phyloP scores from a whole-genome alignment of 306 rosid genomes.

The Cucurbita pepo region DNA sequence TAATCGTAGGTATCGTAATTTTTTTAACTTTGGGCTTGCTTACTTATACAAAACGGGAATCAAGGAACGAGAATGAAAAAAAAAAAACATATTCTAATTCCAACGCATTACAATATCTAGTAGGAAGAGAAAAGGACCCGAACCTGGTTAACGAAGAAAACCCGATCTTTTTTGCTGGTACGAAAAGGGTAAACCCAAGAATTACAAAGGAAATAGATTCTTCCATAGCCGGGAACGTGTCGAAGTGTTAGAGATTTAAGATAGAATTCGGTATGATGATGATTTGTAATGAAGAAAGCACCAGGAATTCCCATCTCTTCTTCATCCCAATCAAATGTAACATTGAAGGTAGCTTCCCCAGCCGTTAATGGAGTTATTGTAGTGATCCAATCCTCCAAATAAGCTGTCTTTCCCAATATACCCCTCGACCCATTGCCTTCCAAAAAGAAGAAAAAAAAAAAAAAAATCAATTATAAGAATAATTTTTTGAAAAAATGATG shows the following conservation, averaged over 20 bases:
- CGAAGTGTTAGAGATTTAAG: constrained; percentile 47
- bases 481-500: too few relatives aligned
- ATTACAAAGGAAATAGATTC: constrained; percentile 39
- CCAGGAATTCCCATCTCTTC: constrained; percentile 38
- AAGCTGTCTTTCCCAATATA: constrained; percentile 40
- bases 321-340: constrained; percentile 37
- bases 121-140: background rate
- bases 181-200: constrained; percentile 49
- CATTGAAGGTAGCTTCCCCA: constrained; percentile 22
- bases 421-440: constrained; percentile 17
- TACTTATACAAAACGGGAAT: too few relatives aligned
- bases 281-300: constrained; percentile 35
- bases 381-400: constrained; percentile 32
- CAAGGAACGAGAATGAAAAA: too few relatives aligned
- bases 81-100: too few relatives aligned
- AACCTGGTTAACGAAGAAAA: constrained; percentile 69
- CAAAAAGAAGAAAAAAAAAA: too few relatives aligned
- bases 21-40: too few relatives aligned
- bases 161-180: constrained; percentile 17
- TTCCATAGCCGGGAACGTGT: constrained; percentile 28
- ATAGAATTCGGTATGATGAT: constrained; percentile 32
- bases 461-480: too few relatives aligned
- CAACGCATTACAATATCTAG: background rate
- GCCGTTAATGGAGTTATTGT: constrained; percentile 24
- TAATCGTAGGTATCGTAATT: too few relatives aligned